Conservation (phyloP, 2,329 filamentous ascomycete genomes). For the Pseudocercospora ulei region DNA sequence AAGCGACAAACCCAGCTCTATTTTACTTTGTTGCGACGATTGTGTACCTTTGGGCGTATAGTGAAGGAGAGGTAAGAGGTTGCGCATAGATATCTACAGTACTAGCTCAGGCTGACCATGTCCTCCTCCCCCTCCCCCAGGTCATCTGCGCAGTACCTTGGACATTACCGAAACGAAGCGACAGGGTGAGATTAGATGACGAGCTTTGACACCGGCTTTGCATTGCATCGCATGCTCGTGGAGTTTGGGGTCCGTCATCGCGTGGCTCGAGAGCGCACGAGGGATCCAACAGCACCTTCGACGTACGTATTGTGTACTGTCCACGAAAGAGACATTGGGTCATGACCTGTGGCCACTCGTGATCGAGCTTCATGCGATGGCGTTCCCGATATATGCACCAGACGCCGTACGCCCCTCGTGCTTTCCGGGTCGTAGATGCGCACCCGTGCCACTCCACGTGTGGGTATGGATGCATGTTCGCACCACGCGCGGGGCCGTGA, state of each 20-base stretch:
- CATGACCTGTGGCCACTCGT: no score
- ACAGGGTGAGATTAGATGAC: slow-evolving; percentile 21
- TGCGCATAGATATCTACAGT: background rate
- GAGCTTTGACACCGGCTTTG: slow-evolving; percentile 3
- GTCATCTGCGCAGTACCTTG: slow-evolving; percentile 44
- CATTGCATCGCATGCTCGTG: slow-evolving; percentile 5
- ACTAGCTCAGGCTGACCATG: slow-evolving; percentile 8
- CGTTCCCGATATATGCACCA: slow-evolving; percentile 18
- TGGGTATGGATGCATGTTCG: no score
- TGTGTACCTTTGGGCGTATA: slow-evolving; percentile 95
- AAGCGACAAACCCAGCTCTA: slow-evolving; percentile 80
- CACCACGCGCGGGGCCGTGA: slow-evolving; percentile 3
- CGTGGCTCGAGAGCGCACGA: background rate
- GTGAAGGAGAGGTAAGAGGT: slow-evolving; percentile 77
- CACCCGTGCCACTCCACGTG: no score
- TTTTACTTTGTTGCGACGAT: slow-evolving; percentile 81
- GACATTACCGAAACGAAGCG: slow-evolving; percentile 42
- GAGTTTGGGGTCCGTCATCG: background rate
- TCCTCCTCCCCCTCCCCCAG: slow-evolving; percentile 30
- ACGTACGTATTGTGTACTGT: slow-evolving; percentile 2
- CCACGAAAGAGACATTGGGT: background rate
- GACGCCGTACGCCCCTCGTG: background rate
- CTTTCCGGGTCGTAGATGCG: no score
- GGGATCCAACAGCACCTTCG: slow-evolving; percentile 3
- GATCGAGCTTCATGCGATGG: slow-evolving; percentile 7